Evolutionary conservation across 208 protist genomes (phyloP), one percentile per base, ranked within the genome.

Genomic region (Leishmania lainsoni): DNA sequence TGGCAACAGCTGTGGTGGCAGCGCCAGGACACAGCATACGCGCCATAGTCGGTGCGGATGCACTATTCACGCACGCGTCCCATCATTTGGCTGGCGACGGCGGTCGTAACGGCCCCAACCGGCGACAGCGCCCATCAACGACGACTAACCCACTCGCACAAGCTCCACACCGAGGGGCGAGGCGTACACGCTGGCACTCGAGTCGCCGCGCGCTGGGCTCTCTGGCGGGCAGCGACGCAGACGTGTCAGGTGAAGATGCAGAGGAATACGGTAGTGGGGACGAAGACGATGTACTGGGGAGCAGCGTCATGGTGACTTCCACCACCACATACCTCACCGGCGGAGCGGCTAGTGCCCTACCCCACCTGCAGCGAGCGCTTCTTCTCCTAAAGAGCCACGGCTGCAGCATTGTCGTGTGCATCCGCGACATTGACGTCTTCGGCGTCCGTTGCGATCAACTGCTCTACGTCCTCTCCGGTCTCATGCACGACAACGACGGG

Each of bases 371-470:
- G 79, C 89, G 88, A 16, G 81, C 85, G n/a, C 86, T 97, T 42
- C 78, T 97, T 42, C 85, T 92, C 0, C 86, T 97, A 77, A 93
- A 92, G 75, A 87, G 83, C 56, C 79, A 92, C 72, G 89, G 82
- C 22, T 87, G 89, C 68, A 94, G 89, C 84, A 81, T 95, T 49
- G 86, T 97, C 17, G 83, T 95, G 65, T 95, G 91, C 75, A 86
- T 97, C 75, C 89, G 91, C 71, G 84, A 94, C 54, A 87, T 90
- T 22, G 93, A 97, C 72, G 83, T 87, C 26, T 97, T 97, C 84
- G 91, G 92, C 52, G 76, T 97, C 66, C 89, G 91, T 75, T 97
- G 93, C 78, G 93, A 97, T 81, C 91, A 94, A 71, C 86, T 97
- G 1, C 86, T 97, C 58, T 97, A 97, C 84, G 87, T 97, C 5